Base-by-base conservation (phyloP, 2,329 filamentous ascomycete species). In the Rhinocladiella mackenziei region DNA sequence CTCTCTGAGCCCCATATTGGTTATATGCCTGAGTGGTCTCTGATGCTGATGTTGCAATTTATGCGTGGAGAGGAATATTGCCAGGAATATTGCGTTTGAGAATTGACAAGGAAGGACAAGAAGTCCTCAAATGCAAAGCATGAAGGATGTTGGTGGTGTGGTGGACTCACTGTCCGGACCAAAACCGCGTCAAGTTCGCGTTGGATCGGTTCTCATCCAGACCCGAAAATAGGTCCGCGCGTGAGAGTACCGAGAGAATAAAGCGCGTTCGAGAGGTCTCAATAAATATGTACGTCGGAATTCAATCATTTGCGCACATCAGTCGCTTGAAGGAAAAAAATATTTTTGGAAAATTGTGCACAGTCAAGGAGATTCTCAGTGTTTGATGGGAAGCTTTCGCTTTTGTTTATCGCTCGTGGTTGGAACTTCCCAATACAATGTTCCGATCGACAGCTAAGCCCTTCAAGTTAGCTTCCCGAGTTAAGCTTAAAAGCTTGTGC, bases 1-100 rank as follows among this genome's bases (percentile, higher is more conserved):
- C 40, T 58, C 51, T 10, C 40, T 41, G n/a, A 60, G 51, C 5
- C 58, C 54, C 61, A 62, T 63, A 3, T 34, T 43, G 34, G 32
- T n/a, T n/a, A 10, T 6, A 28, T 10, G 34, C 3, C 13, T 9
- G 14, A 26, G 11, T 9, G 20, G 20, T 5, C 14, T 34, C 3
- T 7, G 9, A 18, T n/a, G n/a, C 25, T 19, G 14, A 13, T 19
- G n/a, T 9, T 2, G 3, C 4, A 15, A 4, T 8, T 33, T 37
- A n/a, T n/a, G n/a, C n/a, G n/a, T n/a, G n/a, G n/a, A n/a, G n/a
- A n/a, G n/a, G n/a, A n/a, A n/a, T n/a, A n/a, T n/a, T n/a, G n/a
- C n/a, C n/a, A n/a, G n/a, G n/a, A n/a, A n/a, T n/a, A n/a, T n/a
- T n/a, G n/a, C n/a, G n/a, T n/a, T n/a, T n/a, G n/a, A n/a, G n/a